Percentiles rank a stretch among this genome's conserved stretches.
Evolutionary conservation across 164 flowering plant genomes (phyloP).

Genomic region (Macadamia integrifolia): DNA sequence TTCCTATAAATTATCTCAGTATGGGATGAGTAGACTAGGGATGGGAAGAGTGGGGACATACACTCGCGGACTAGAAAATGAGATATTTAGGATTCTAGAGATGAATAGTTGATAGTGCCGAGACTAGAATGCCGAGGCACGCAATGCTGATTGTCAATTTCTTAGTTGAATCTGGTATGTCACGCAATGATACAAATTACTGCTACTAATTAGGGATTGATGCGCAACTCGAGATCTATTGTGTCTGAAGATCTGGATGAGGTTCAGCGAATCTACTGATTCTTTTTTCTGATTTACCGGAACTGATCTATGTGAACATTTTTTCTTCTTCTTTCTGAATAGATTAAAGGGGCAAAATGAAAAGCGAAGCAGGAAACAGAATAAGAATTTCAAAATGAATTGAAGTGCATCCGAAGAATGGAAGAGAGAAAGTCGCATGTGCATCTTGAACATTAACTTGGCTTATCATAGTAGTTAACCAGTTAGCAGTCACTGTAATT

Average conservation of each 20-base stretch:
- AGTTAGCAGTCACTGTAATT: no score
- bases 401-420: no score
- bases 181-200: background rate
- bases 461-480: no score
- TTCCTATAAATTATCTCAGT: background rate
- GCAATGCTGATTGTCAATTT: no score
- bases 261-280: conserved; percentile 2
- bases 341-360: no score
- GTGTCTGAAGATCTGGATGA: background rate
- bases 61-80: background rate
- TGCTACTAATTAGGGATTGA: background rate
- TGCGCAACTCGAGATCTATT: background rate
- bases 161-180: background rate
- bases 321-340: no score
- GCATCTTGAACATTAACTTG: no score
- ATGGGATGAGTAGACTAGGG: background rate
- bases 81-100: background rate
- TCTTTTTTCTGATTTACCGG: background rate
- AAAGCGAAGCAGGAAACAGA: no score
- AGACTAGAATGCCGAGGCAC: no score
- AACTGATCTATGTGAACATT: no score
- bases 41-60: background rate
- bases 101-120: background rate
- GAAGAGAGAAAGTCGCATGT: no score
- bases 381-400: no score